Evolutionary conservation across 306 rosid species (phyloP), one percentile per base, ranked within the genome.

Genomic region (Malus fusca): DNA sequence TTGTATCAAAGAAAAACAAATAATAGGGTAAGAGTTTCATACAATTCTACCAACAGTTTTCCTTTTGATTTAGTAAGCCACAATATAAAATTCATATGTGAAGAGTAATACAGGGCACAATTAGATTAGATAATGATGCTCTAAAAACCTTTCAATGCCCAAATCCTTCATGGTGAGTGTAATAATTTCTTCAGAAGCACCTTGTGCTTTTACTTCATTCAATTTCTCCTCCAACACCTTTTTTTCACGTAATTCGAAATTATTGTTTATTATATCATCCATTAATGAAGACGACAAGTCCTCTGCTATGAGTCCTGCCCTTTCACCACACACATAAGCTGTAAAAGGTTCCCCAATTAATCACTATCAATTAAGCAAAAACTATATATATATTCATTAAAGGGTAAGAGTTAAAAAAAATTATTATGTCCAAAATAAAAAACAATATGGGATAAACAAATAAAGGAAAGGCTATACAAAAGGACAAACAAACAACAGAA

Each of bases 101-200:
- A 11, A 6, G 5, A 6, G 23, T 22, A 4, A 59, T 59, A 11
- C 11, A 42, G 15, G 9, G 15, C 6, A 23, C 31, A 23, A 23
- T 10, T 22, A 42, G 44, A 42, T 42, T 42, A 59, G 64, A 23
- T n/a, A 51, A 14, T 44, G 6, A 48, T 9, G 6, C 6, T 52
- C 31, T 9, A 9, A 43, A 86, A 86, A 86, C 87, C 87, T 86
- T 71, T 33, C 4, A 0, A 68, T 53, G 75, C 90, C 86, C 40
- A 79, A 64, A 18, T 74, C 69, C 72, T 63, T 77, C 88, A 87
- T 87, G 6, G 30, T 30, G 1, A 30, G 59, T 4, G 56, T 68
- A 46, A 84, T 73, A 43, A 43, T 22, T 26, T 37, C 56, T 58
- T 78, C 64, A 5, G n/a, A 11, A 21, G 68, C 35, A 13, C 73